Evolutionary conservation across 495 filamentous ascomycete genomes (phyloP).

Genomic region (Opeltia flavorubescens): DNA sequence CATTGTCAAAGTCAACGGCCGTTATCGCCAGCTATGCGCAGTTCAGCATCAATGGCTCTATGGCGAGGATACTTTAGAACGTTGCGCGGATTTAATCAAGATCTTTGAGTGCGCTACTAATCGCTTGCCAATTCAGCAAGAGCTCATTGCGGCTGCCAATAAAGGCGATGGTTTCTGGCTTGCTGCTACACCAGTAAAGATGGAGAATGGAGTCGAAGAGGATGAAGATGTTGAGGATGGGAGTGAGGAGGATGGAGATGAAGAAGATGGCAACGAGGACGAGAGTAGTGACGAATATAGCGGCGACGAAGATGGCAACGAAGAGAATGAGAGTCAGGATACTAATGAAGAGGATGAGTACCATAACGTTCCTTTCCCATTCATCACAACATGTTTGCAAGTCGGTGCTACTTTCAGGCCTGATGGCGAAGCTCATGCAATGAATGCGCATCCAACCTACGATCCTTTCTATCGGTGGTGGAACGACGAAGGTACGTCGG

Average conservation of each 20-base stretch:
- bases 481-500: no score
- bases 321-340: neutral
- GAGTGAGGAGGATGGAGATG: no score
- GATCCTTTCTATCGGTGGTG: no score
- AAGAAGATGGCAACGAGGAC: no score
- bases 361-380: slow-evolving; percentile 4
- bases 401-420: no score
- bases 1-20: slow-evolving; percentile 5
- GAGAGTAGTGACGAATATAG: no score
- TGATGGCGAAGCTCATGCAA: no score
- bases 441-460: no score
- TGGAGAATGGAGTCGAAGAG: no score
- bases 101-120: neutral
- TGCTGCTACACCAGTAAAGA: no score
- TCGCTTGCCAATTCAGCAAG: slow-evolving; percentile 4
- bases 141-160: slow-evolving; percentile 1
- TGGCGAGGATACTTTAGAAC: slow-evolving; percentile 2
- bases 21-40: slow-evolving; percentile 7
- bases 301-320: no score
- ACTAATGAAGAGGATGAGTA: neutral
- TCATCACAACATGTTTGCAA: slow-evolving; percentile 8
- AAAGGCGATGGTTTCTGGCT: slow-evolving; percentile 6
- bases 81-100: slow-evolving; percentile 1
- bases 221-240: no score
- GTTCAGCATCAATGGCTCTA: slow-evolving; percentile 10